Evolutionary conservation across 2,329 filamentous ascomycete species (phyloP).

Genomic region (Tolypocladium amazonense): DNA sequence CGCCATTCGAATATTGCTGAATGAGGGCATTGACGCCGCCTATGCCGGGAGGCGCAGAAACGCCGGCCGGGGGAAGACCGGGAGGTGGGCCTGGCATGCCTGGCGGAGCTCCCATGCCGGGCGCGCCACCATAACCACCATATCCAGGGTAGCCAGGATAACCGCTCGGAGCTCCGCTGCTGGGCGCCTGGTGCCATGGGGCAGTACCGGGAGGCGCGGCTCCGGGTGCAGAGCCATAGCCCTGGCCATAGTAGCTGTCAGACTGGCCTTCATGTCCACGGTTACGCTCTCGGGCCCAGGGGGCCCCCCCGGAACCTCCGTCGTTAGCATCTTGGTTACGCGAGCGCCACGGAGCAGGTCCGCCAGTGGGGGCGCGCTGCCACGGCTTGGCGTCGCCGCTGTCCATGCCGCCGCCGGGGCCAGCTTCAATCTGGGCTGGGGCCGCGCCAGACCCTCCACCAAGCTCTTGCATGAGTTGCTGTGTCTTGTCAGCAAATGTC

Average conservation of each 20-base stretch:
- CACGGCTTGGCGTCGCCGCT: conserved; percentile 65
- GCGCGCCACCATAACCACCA: conserved; percentile 30
- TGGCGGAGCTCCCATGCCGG: conserved; percentile 10
- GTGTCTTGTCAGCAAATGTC: conserved; percentile 27
- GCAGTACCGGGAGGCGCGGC: conserved; percentile 18
- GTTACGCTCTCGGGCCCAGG: conserved; percentile 53
- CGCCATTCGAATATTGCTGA: conserved; percentile 50
- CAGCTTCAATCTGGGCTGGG: conserved; percentile 77
- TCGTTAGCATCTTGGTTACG: conserved; percentile 41
- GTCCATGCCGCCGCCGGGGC: conserved; percentile 49
- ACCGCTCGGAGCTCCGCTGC: conserved; percentile 33
- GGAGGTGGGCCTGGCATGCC: conserved; percentile 31
- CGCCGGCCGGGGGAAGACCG: conserved; percentile 30
- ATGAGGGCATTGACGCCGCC: conserved; percentile 55
- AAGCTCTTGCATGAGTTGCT: conserved; percentile 97
- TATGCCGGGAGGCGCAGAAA: conserved; percentile 43
- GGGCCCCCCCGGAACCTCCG: conserved; percentile 42
- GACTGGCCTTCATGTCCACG: conserved; percentile 31
- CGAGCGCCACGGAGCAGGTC: conserved; percentile 68
- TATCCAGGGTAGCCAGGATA: conserved; percentile 44
- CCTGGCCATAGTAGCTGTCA: conserved; percentile 12
- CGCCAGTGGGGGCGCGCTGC: conserved; percentile 77
- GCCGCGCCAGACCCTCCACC: conserved; percentile 60
- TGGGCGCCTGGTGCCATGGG: conserved; percentile 40
- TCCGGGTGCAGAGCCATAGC: conserved; percentile 3